These are phyloP conservation scores for Fusarium falciforme DNA, from an alignment of 2,329 filamentous ascomycete genomes.

Conservation along the genomic window DNA sequence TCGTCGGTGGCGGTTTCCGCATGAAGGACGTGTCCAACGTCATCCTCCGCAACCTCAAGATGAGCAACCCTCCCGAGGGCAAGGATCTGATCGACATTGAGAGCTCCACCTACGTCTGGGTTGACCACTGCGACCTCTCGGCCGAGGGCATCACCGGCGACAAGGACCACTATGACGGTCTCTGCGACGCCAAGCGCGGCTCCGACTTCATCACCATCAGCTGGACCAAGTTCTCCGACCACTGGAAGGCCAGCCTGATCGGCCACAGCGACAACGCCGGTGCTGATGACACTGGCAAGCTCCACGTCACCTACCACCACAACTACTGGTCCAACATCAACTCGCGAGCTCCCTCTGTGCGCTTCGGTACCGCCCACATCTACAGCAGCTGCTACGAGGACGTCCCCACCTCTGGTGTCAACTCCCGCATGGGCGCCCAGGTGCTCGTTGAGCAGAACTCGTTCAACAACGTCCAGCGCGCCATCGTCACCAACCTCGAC, in stretches of 20 bases:
- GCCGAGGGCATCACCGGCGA: conserved; percentile 60
- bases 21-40: conserved; percentile 60
- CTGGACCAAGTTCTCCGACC: conserved; percentile 46
- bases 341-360: conserved; percentile 58
- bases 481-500: conserved; percentile 56
- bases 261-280: conserved; percentile 65
- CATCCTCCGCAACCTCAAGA: conserved; percentile 63
- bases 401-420: conserved; percentile 60
- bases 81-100: conserved; percentile 60
- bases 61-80: conserved; percentile 56
- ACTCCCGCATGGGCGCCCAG: conserved; percentile 64
- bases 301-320: conserved; percentile 67
- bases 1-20: conserved; percentile 55
- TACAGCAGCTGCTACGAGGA: conserved; percentile 64
- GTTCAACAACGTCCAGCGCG: conserved; percentile 57
- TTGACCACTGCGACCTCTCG: conserved; percentile 69
- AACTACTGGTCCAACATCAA: conserved; percentile 69
- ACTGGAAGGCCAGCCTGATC: conserved; percentile 71
- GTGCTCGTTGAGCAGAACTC: conserved; percentile 64
- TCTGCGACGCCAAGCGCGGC: conserved; percentile 68
- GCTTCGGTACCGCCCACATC: conserved; percentile 70
- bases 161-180: conserved; percentile 72
- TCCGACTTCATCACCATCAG: conserved; percentile 62
- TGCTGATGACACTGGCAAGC: conserved; percentile 64
- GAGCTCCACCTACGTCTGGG: conserved; percentile 61